These are phyloP conservation scores for Cnidoscolus chayamansa DNA, from an alignment of 441 rosid genomes.

Conservation along the genomic window DNA sequence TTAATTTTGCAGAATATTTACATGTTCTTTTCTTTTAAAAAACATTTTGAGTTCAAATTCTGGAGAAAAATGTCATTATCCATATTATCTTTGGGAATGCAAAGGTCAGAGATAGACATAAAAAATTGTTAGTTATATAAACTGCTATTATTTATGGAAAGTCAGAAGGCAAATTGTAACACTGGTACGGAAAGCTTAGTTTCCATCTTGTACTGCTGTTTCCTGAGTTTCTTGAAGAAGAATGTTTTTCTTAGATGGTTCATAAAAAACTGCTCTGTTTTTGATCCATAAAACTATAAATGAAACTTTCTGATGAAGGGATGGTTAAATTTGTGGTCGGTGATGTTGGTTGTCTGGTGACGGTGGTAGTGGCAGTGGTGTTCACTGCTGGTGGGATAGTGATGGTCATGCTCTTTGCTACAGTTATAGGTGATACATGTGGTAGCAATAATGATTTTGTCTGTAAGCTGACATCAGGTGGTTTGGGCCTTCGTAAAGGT, in stretches of 20 bases:
- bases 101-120: too few relatives aligned
- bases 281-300: background rate
- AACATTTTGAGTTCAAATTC: constrained; percentile 8
- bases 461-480: background rate
- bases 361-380: background rate
- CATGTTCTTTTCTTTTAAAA: constrained; percentile 8
- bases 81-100: background rate
- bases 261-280: background rate
- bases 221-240: background rate
- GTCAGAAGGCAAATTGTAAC: background rate
- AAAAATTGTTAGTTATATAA: background rate
- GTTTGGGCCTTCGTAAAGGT: background rate
- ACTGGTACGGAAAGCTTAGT: background rate
- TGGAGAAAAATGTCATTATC: background rate
- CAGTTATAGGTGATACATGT: background rate
- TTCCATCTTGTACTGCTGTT: background rate
- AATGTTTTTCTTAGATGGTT: background rate
- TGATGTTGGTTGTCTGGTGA: background rate
- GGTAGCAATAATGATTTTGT: background rate
- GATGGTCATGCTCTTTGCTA: too few relatives aligned
- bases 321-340: background rate
- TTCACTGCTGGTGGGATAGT: too few relatives aligned
- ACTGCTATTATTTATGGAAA: background rate
- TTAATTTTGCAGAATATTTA: constrained; percentile 5
- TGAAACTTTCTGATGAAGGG: background rate